Evolutionary conservation across 139 green algal species (phyloP).

Genomic region (Chlamydomonas asymmetrica): DNA sequence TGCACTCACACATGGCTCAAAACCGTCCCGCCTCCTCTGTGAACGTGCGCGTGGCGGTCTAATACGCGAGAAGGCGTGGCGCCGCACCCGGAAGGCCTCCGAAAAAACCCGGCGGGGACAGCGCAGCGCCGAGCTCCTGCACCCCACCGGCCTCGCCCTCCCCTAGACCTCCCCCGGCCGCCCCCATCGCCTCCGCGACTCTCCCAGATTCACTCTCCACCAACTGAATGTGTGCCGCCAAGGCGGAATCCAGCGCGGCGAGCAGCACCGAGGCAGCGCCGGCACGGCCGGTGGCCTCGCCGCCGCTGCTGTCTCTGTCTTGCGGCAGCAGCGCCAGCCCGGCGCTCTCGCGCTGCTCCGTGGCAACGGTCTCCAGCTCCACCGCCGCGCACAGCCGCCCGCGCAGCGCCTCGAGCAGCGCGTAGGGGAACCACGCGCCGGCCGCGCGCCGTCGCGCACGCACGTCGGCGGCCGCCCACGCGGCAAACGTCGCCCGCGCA

Average conservation of each 20-base stretch:
- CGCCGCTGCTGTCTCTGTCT: neutral
- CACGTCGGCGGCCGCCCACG: conserved; percentile 20
- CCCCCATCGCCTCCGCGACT: neutral
- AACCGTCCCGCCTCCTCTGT: no score
- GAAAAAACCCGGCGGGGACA: no score
- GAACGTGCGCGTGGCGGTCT: no score
- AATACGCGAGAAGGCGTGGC: no score
- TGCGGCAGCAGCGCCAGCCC: neutral
- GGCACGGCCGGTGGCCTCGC: neutral
- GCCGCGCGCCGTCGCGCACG: neutral
- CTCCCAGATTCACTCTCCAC: neutral
- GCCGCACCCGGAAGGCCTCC: no score
- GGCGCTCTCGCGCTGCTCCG: neutral
- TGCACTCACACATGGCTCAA: no score
- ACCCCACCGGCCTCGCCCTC: no score
- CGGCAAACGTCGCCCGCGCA: conserved; percentile 1
- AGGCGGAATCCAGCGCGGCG: neutral
- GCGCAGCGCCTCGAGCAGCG: conserved; percentile 8
- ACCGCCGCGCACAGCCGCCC: neutral
- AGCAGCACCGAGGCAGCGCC: neutral
- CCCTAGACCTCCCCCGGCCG: no score
- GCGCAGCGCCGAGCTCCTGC: no score
- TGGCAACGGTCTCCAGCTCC: neutral
- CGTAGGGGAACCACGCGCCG: conserved; percentile 32
- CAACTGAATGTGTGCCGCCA: neutral